Conservation (phyloP, 192 early-diverging fungal genomes). For the Haplosporangium gracile region DNA sequence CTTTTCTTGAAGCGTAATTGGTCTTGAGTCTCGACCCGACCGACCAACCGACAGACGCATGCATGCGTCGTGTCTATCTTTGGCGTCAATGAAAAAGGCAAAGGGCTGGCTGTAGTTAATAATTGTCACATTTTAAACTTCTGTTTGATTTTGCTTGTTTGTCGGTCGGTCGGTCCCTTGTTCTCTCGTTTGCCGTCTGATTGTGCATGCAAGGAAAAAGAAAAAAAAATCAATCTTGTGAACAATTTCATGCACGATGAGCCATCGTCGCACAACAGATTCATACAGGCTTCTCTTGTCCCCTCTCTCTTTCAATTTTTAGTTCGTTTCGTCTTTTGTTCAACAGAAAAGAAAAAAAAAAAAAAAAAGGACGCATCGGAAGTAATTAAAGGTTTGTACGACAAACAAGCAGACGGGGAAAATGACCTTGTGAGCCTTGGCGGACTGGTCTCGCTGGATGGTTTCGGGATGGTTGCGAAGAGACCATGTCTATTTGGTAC, state of each 20-base stretch:
- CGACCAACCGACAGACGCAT: not conserved
- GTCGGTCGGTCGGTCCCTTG: not conserved
- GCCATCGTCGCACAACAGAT: not conserved
- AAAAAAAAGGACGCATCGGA: not conserved
- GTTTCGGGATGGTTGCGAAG: too few relatives aligned
- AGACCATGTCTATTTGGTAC: too few relatives aligned
- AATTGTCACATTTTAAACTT: not conserved
- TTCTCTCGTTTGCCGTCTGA: not conserved
- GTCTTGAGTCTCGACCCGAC: not conserved
- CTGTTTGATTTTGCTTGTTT: not conserved
- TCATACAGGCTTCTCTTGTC: not conserved
- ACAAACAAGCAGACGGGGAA: too few relatives aligned
- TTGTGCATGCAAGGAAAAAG: constrained; percentile 3
- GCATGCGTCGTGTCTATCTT: not conserved
- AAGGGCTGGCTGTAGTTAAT: not conserved
- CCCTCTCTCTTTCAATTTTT: not conserved
- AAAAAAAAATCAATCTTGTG: not conserved
- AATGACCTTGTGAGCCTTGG: too few relatives aligned
- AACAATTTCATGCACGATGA: not conserved
- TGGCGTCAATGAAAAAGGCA: not conserved
- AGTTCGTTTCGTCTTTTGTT: not conserved
- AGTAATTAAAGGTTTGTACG: too few relatives aligned
- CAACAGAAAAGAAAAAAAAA: not conserved
- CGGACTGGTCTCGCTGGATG: too few relatives aligned
- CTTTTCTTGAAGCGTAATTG: not conserved